Conservation (phyloP, 331 rosid genomes). For the Quercus lobata region DNA sequence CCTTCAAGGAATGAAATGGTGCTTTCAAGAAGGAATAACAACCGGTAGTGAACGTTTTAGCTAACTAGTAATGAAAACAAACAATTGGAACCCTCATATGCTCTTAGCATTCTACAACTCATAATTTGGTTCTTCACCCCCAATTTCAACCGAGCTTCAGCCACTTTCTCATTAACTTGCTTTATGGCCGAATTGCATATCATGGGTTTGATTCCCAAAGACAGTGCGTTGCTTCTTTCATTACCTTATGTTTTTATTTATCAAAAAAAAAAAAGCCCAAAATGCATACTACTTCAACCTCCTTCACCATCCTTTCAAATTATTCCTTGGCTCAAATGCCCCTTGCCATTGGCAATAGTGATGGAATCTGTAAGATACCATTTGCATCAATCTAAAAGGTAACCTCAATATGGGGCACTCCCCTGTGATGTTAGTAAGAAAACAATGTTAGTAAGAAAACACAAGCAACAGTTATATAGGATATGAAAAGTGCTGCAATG, state of each 20-base stretch:
- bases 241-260: too few species aligned
- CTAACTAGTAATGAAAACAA: background rate
- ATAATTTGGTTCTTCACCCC: constrained; percentile 37
- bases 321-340: constrained; percentile 53
- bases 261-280: constrained; percentile 10
- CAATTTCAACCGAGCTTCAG: constrained; percentile 20
- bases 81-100: background rate
- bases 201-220: too few species aligned
- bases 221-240: too few species aligned
- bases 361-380: constrained; percentile 42
- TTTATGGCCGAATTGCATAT: constrained; percentile 32
- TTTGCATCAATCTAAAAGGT: constrained; percentile 56
- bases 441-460: background rate
- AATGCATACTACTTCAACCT: constrained; percentile 43
- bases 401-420: constrained; percentile 50
- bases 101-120: constrained; percentile 19
- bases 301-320: constrained; percentile 50
- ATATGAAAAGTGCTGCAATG: background rate
- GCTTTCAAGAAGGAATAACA: too few species aligned
- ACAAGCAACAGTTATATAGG: background rate
- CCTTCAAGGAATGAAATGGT: background rate
- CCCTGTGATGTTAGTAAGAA: constrained; percentile 26
- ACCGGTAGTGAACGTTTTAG: background rate
- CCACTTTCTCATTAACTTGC: constrained; percentile 42
- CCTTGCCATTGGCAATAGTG: constrained; percentile 48